A percentile compares a stretch with the other conserved stretches of the same genome.
Conservation (phyloP, 2,329 filamentous ascomycete species). For the Sporothrix luriei region DNA sequence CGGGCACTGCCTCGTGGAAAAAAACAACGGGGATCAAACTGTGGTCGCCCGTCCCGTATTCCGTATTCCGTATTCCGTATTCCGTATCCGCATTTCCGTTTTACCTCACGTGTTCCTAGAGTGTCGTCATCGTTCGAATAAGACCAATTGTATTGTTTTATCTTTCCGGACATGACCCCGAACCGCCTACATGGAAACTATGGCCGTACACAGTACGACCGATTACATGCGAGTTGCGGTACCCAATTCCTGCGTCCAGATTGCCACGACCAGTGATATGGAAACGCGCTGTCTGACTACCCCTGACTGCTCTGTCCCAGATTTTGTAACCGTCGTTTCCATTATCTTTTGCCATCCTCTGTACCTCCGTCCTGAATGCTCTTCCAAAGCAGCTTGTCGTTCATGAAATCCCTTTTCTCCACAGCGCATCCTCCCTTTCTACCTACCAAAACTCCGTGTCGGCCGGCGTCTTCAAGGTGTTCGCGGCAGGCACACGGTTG, state of each 20-base stretch:
- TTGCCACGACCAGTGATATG: not conserved
- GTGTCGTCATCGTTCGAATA: not conserved
- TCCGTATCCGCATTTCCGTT: not conserved
- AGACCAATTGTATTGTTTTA: not conserved
- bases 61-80: not conserved
- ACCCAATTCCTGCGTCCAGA: not conserved
- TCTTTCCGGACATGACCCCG: not conserved
- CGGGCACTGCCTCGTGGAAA: not conserved
- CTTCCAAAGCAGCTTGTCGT: too few species aligned
- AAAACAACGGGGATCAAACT: not conserved
- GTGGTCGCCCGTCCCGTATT: not conserved
- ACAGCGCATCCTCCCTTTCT: too few species aligned
- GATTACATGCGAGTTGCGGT: not conserved
- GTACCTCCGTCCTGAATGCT: too few species aligned
- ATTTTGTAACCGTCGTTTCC: not conserved
- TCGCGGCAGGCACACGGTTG: not conserved
- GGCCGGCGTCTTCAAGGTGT: not conserved
- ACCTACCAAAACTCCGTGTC: not conserved
- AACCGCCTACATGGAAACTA: not conserved
- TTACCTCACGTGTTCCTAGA: not conserved
- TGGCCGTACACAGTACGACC: not conserved
- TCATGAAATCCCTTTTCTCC: too few species aligned
- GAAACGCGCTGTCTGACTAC: not conserved
- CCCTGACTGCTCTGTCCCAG: not conserved
- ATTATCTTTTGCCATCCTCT: too few species aligned